phyloP scores from a whole-genome alignment of 371 early-diverging fungal genomes.

The Dinochytrium kinnereticum region DNA sequence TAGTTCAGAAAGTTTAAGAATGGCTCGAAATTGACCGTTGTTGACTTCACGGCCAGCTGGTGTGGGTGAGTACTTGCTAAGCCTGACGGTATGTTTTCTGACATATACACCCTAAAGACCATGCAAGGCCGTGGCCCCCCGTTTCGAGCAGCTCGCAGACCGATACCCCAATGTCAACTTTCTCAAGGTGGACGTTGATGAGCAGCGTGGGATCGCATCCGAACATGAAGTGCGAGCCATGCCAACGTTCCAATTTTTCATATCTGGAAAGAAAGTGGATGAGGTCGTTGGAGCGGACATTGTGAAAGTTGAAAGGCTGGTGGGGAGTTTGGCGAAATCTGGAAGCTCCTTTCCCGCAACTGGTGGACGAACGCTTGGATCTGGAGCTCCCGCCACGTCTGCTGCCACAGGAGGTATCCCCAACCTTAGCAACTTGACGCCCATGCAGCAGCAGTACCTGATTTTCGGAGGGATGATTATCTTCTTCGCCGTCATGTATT shows the following conservation, averaged over 20 bases:
- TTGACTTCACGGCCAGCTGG: constrained; percentile 43
- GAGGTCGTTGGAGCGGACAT: constrained; percentile 77
- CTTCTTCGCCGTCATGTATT: constrained; percentile 24
- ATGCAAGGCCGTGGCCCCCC: constrained; percentile 82
- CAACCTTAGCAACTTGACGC: constrained; percentile 17
- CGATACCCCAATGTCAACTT: constrained; percentile 61
- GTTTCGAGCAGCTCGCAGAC: constrained; percentile 60
- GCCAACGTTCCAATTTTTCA: constrained; percentile 60
- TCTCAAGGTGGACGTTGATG: constrained; percentile 85
- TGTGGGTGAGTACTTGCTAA: constrained; percentile 19
- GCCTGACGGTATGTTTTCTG: neutral
- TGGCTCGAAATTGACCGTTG: constrained; percentile 25
- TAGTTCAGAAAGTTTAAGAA: constrained; percentile 11
- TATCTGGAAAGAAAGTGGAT: constrained; percentile 65
- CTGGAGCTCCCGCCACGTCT: neutral
- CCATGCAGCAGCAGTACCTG: constrained; percentile 35
- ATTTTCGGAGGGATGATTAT: constrained; percentile 20
- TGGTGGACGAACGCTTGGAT: constrained; percentile 30
- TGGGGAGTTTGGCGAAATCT: constrained; percentile 12
- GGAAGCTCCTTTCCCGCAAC: constrained; percentile 24
- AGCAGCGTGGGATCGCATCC: constrained; percentile 64
- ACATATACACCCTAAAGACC: constrained; percentile 47
- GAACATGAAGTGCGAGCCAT: constrained; percentile 70
- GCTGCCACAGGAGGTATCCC: neutral
- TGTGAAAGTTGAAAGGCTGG: constrained; percentile 42